These are phyloP conservation scores for Medakamo hakoo DNA, from an alignment of 139 green algal species.

Conservation along the genomic window DNA sequence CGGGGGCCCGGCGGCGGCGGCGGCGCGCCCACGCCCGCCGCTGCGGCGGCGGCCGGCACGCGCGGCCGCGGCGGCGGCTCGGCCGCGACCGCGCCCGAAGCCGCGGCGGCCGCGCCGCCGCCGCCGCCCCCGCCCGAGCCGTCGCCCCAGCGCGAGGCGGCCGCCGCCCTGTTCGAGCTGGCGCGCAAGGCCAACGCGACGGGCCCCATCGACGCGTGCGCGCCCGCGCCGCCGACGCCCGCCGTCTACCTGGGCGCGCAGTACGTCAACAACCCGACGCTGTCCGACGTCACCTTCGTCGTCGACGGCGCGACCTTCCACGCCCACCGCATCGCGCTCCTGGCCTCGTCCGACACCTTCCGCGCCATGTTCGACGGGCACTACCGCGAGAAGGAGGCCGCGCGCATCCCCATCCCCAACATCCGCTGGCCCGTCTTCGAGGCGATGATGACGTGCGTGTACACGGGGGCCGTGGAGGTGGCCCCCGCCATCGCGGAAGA, in stretches of 20 bases:
- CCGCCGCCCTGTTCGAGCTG: constrained; percentile 53
- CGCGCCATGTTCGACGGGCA: constrained; percentile 83
- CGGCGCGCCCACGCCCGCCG: neutral
- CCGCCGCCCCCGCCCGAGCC: neutral
- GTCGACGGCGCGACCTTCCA: constrained; percentile 76
- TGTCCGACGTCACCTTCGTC: constrained; percentile 86
- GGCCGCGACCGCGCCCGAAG: neutral
- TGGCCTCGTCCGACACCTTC: constrained; percentile 81
- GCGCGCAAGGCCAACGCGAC: constrained; percentile 51
- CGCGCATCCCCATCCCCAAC: constrained; percentile 84
- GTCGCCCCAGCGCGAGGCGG: constrained; percentile 29
- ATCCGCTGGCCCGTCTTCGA: constrained; percentile 72
- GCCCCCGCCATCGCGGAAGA: constrained; percentile 44
- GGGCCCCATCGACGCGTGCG: constrained; percentile 32
- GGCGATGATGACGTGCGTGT: constrained; percentile 82
- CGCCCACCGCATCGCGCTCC: constrained; percentile 79
- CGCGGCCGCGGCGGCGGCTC: constrained; percentile 5
- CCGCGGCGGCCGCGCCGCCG: constrained; percentile 4
- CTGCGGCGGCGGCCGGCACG: constrained; percentile 6
- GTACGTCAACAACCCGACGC: constrained; percentile 80
- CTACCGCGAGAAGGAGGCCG: constrained; percentile 70
- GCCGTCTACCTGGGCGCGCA: constrained; percentile 52
- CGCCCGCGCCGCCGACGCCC: constrained; percentile 29
- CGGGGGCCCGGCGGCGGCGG: constrained; percentile 6
- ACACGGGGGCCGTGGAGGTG: constrained; percentile 66